Evolutionary conservation across 441 rosid genomes (phyloP).

Genomic region (Melastoma candidum): DNA sequence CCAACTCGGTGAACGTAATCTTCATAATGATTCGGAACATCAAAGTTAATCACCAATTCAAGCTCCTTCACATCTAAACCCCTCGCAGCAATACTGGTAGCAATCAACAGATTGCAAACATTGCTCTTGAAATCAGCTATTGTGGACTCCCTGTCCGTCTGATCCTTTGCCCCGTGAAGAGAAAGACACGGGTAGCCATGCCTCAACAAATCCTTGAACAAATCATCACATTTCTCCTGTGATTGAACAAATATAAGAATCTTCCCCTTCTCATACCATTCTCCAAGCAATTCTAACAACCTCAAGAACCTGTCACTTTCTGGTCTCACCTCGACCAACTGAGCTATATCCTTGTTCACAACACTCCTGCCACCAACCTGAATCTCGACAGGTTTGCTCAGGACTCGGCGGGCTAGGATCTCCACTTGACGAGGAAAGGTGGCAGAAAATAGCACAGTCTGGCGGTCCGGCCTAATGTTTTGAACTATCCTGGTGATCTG

Average conservation of each 20-base stretch:
- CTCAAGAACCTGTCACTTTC: constrained; percentile 80
- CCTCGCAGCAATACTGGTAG: constrained; percentile 92
- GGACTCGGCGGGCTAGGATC: constrained; percentile 74
- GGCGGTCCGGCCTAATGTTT: constrained; percentile 82
- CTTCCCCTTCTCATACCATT: constrained; percentile 95
- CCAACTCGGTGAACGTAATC: constrained; percentile 95
- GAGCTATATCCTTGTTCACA: constrained; percentile 83
- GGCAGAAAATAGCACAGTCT: constrained; percentile 95
- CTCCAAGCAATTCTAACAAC: constrained; percentile 80
- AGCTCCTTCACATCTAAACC: constrained; percentile 97
- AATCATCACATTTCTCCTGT: constrained; percentile 82
- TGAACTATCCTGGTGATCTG: constrained; percentile 90
- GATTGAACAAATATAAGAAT: constrained; percentile 73
- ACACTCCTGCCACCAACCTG: constrained; percentile 98
- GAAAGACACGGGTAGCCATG: constrained; percentile 87
- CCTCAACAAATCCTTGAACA: constrained; percentile 68
- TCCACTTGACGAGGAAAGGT: constrained; percentile 98
- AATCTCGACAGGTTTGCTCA: constrained; percentile 74
- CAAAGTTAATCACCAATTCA: constrained; percentile 79
- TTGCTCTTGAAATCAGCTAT: constrained; percentile 81
- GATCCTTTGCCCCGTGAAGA: constrained; percentile 94
- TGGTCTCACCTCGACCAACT: constrained; percentile 83
- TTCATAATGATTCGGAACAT: constrained; percentile 79
- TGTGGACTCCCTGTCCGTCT: constrained; percentile 87
- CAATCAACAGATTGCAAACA: constrained; percentile 78